Evolutionary conservation across 345 rosid species (phyloP).

Genomic region (Salix purpurea): DNA sequence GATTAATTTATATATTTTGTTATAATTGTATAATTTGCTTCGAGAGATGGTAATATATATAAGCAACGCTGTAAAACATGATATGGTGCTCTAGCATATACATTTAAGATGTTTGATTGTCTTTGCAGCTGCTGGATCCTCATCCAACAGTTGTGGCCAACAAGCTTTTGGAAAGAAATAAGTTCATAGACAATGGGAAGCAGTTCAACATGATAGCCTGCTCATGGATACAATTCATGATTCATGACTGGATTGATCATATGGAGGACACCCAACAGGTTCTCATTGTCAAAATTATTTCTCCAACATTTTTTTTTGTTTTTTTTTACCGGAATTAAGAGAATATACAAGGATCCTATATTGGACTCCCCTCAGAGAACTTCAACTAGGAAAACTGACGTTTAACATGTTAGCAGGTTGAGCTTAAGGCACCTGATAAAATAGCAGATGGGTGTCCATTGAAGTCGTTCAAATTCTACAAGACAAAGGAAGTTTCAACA

Average conservation of each 20-base stretch:
- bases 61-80: no score
- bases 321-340: background rate
- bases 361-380: no score
- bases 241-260: slow-evolving; percentile 88
- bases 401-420: slow-evolving; percentile 35
- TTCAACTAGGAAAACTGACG: background rate
- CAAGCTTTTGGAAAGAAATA: slow-evolving; percentile 52
- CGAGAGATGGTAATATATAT: no score
- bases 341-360: background rate
- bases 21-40: no score
- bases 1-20: no score
- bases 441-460: slow-evolving; percentile 54
- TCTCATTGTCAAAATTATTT: background rate
- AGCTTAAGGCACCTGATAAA: slow-evolving; percentile 51
- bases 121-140: slow-evolving; percentile 56
- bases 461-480: slow-evolving; percentile 55
- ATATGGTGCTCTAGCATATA: no score
- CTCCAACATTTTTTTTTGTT: background rate
- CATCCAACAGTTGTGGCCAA: slow-evolving; percentile 66
- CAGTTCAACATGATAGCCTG: slow-evolving; percentile 74
- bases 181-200: slow-evolving; percentile 50
- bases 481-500: slow-evolving; percentile 46
- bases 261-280: slow-evolving; percentile 68
- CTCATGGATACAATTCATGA: slow-evolving; percentile 84
- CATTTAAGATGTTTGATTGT: background rate